Base-by-base conservation (phyloP, 371 early-diverging fungal species). In the Rhizopus delemar region DNA sequence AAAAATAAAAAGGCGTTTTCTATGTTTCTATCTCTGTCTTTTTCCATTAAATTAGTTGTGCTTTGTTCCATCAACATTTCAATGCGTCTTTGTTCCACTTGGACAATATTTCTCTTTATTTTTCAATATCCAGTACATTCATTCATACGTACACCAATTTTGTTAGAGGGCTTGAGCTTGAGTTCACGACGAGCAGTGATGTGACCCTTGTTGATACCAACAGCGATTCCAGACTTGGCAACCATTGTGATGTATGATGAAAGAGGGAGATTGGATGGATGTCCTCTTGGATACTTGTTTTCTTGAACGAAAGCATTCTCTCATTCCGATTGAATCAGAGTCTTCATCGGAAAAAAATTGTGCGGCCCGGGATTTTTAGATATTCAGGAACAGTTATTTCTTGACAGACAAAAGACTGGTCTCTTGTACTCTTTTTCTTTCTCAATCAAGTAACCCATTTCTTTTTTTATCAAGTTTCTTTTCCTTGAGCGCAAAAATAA, bases 141-240 rank as follows among this genome's bases (percentile, higher is more conserved):
- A 72, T 70, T 56, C 65, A 60, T 68, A 89, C 92, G 80, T 85
- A 93, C 94, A 63, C 94, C 93, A 85, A 93, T 95, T 75, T 85
- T 80, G 85, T 88, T 80, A 63, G 90, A 81, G 60, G 90, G 90
- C 83, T 93, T 91, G 53, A 70, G 77, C 78, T 84, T 82, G 70
- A 86, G 79, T 68, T 77, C 86, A 64, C 90, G 89, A 59, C 74
- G 78, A 62, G 94, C 85, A 71, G 88, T 87, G 83, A 87, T 76
- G 85, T 89, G 93, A 58, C 92, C 93, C 65, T 81, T 81, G 84
- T 89, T 92, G 68, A 78, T 68, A 63, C 92, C 92, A 66, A 82
- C 77, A 65, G 81, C 81, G 71, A 92, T 83, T 74, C 92, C 92
- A 64, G 91, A 77, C 81, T 86, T 87, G 50, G 61, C 61, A 62